These are phyloP conservation scores for Yamadazyma jaroonii DNA, from an alignment of 1,139 yeast species.

Conservation along the genomic window DNA sequence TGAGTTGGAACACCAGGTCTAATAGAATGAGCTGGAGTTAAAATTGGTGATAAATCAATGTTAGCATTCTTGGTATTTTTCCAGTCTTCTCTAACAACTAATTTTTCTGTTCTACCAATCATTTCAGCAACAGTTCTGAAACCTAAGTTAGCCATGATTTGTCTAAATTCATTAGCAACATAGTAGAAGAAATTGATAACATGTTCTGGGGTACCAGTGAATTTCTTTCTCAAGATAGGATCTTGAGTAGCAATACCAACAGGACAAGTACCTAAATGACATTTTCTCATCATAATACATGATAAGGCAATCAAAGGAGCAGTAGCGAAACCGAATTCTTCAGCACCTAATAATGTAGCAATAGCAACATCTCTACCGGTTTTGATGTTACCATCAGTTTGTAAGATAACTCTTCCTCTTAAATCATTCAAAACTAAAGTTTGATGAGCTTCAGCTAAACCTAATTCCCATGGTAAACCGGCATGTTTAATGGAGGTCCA, in stretches of 20 bases:
- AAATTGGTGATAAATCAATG: conserved; percentile 85
- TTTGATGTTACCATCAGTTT: conserved; percentile 95
- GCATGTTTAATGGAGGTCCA: conserved; percentile 97
- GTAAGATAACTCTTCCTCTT: conserved; percentile 92
- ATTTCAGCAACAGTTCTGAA: conserved; percentile 95
- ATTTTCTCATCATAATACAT: conserved; percentile 92
- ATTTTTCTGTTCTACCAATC: conserved; percentile 95
- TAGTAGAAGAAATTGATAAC: conserved; percentile 97
- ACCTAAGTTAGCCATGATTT: conserved; percentile 91
- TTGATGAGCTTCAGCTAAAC: conserved; percentile 97
- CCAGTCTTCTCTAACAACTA: conserved; percentile 79
- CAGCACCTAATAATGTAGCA: conserved; percentile 96
- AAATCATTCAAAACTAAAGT: conserved; percentile 92
- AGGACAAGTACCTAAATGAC: conserved; percentile 92
- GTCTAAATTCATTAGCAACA: conserved; percentile 87
- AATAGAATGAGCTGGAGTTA: conserved; percentile 94
- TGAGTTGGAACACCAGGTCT: conserved; percentile 98
- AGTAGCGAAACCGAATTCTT: conserved; percentile 98
- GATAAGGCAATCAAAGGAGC: conserved; percentile 97
- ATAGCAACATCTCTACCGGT: conserved; percentile 96
- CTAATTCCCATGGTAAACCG: conserved; percentile 98
- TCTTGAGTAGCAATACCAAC: conserved; percentile 99
- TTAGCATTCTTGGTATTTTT: conserved; percentile 89
- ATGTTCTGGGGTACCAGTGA: conserved; percentile 96
- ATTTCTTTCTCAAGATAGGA: conserved; percentile 88